Conservation (phyloP, 2,329 filamentous ascomycete species). For the Ustilaginoidea virens region DNA sequence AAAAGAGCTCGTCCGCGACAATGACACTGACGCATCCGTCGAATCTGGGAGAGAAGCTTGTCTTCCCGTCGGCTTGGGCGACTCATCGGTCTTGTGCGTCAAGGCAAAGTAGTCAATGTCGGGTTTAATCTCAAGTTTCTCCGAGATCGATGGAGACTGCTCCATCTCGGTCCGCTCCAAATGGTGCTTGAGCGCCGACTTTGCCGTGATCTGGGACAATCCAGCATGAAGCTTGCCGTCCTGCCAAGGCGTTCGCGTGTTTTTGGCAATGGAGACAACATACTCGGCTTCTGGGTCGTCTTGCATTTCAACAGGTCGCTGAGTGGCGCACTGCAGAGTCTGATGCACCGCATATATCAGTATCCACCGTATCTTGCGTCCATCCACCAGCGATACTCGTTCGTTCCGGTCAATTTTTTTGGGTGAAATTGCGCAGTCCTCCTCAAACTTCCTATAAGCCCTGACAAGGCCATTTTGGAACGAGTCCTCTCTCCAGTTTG, state of each 20-base stretch:
- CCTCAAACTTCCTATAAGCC: constrained; percentile 57
- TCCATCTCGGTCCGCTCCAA: constrained; percentile 6
- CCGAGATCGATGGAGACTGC: constrained; percentile 2
- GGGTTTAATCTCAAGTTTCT: constrained; percentile 30
- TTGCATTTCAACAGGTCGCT: constrained; percentile 44
- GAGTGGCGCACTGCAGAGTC: constrained; percentile 49
- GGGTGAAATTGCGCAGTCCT: constrained; percentile 32
- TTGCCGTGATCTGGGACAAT: constrained; percentile 14
- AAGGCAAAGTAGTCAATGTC: constrained; percentile 40
- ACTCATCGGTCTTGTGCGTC: constrained; percentile 16
- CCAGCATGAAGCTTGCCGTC: constrained; percentile 13
- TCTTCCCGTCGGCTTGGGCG: constrained; percentile 3
- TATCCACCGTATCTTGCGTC: constrained; percentile 65
- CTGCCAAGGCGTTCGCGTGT: constrained; percentile 30
- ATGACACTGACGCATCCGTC: constrained; percentile 5
- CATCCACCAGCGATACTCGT: constrained; percentile 42
- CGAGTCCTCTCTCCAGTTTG: constrained; percentile 26
- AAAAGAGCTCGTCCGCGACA: constrained; percentile 15
- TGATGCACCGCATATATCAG: constrained; percentile 61
- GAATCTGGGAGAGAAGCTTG: constrained; percentile 1
- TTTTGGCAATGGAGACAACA: constrained; percentile 28
- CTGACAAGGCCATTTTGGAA: constrained; percentile 42
- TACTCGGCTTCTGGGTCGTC: constrained; percentile 43
- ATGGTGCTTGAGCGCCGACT: constrained; percentile 8
- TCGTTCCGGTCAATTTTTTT: constrained; percentile 39